Evolutionary conservation across 1,284 basidiomycete species (phyloP).

Genomic region (Schizophyllum amplum): DNA sequence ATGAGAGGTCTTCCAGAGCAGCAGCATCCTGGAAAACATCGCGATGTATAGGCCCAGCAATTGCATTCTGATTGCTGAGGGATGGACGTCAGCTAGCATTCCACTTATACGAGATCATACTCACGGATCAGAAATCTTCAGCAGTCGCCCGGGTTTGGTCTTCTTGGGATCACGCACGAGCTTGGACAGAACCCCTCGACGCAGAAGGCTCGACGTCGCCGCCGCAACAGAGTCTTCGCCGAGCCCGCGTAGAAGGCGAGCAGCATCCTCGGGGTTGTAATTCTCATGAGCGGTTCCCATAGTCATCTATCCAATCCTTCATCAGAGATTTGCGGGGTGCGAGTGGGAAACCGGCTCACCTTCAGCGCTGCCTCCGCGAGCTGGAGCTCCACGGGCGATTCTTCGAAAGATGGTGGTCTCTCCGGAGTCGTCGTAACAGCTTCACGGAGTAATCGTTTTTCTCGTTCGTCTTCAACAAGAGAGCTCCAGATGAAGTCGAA

Average conservation of each 20-base stretch:
- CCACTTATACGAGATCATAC: slow-evolving; percentile 8
- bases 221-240: slow-evolving; percentile 44
- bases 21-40: slow-evolving; percentile 65
- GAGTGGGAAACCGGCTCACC: slow-evolving; percentile 32
- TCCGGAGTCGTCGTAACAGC: slow-evolving; percentile 44
- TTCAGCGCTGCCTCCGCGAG: slow-evolving; percentile 66
- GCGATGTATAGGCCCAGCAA: slow-evolving; percentile 54
- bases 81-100: slow-evolving; percentile 5
- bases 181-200: slow-evolving; percentile 57
- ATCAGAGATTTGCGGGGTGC: slow-evolving; percentile 6
- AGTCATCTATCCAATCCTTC: slow-evolving; percentile 50
- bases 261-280: slow-evolving; percentile 55
- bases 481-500: slow-evolving; percentile 74
- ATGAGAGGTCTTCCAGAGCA: slow-evolving; percentile 49
- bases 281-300: slow-evolving; percentile 60
- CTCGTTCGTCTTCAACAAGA: slow-evolving; percentile 64
- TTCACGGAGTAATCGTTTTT: slow-evolving; percentile 55
- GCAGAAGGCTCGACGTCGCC: slow-evolving; percentile 51
- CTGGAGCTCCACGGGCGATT: slow-evolving; percentile 31
- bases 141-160: slow-evolving; percentile 54
- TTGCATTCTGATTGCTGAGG: slow-evolving; percentile 54
- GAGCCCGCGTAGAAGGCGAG: slow-evolving; percentile 43
- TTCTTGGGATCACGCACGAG: slow-evolving; percentile 53
- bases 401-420: slow-evolving; percentile 8
- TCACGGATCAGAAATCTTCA: slow-evolving; percentile 65